phyloP scores from a whole-genome alignment of 225 moss, liverwort and hornwort species.

The Asterella californica region DNA sequence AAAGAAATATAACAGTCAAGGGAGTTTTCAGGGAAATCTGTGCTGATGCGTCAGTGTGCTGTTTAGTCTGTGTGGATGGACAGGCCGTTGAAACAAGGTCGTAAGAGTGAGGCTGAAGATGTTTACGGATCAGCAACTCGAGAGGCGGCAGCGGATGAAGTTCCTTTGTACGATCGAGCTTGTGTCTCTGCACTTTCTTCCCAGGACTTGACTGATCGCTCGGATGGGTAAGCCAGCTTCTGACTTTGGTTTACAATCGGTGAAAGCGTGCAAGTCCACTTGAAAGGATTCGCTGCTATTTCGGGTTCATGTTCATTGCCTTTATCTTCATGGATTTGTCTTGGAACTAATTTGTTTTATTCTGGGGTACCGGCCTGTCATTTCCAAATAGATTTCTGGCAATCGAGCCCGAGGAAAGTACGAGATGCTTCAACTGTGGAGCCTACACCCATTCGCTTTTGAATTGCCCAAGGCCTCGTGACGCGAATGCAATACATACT shows the following conservation, averaged over 20 bases:
- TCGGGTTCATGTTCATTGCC: not conserved
- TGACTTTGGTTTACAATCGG: not conserved
- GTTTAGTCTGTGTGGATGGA: conserved; percentile 85
- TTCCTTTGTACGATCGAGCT: conserved; percentile 82
- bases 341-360: not conserved
- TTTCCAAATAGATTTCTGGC: conserved; percentile 19
- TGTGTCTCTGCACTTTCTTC: conserved; percentile 56
- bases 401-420: conserved; percentile 46
- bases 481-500: conserved; percentile 56
- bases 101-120: conserved; percentile 32
- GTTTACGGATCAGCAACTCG: conserved; percentile 28
- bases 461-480: conserved; percentile 69
- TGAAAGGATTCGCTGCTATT: not conserved
- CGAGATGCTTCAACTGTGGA: conserved; percentile 93
- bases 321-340: not conserved
- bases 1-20: not conserved
- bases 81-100: conserved; percentile 55
- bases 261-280: not conserved
- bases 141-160: conserved; percentile 70
- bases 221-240: conserved; percentile 59
- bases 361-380: not conserved
- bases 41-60: not conserved
- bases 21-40: not conserved
- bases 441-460: conserved; percentile 77
- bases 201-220: conserved; percentile 42